Evolutionary conservation across 108 stramenopile species (phyloP), one percentile per base, ranked within the genome.

Genomic region (Skeletonema costatum): DNA sequence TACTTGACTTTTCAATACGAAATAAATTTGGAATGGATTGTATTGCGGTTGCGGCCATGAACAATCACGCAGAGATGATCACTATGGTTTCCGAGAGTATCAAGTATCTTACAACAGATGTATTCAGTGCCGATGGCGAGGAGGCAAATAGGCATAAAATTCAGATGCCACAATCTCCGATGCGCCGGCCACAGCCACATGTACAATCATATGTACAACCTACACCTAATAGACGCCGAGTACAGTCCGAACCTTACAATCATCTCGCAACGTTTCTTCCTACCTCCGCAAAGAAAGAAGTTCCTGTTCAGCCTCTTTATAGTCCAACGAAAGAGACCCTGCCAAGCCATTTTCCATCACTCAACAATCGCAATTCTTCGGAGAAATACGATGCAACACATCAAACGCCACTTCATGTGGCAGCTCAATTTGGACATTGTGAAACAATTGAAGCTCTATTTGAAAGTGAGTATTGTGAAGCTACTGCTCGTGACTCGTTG

Each of bases 381-480:
- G 78, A 79, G 16, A 41, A 73, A 14, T 53, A 67, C 46, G 73
- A 79, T 66, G 25, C 25, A 25, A 25, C 25, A 25, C 71, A 79
- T 13, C 71, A 79, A 72, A 68, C 56, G n/a, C 72, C 78, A 41
- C 68, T 80, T 41, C 78, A 80, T 68, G 78, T 80, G 13, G 78
- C 78, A 36, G 78, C 72, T 32, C 71, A 71, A 5, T 44, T 68
- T 53, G 78, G 78, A 32, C 68, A 69, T 56, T 56, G 66, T 44
- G 6, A 42, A 36, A 72, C 68, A 30, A 62, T 80, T 32, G 66
- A 73, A 68, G 67, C 62, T 39, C 41, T 80, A 51, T 73, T 73
- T 33, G 71, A 69, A 32, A 73, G 78, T 56, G 60, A 60, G 0
- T 29, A 25, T 29, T 80, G 78, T 30, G 44, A 80, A 39, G 36